Base-by-base conservation (phyloP, 1,284 basidiomycete genomes). In the Spongispora temasekensis region DNA sequence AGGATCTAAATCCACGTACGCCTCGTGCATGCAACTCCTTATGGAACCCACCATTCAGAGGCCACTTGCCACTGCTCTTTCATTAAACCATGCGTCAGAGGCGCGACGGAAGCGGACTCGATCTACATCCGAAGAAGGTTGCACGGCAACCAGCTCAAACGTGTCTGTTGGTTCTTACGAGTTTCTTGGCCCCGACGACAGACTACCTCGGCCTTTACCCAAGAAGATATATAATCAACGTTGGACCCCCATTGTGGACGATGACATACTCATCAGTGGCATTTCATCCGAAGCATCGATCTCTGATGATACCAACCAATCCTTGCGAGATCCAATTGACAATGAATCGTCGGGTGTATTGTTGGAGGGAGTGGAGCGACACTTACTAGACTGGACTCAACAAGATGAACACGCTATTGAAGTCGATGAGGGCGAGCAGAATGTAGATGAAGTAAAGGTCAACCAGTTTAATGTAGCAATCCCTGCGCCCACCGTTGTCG, bases 321-420 rank as follows among this genome's bases (percentile, higher is more conserved):
- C 68, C 13, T 35, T 72, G 27, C 62, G 51, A 35, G 70, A 72
- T 52, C 42, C 17, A 37, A 63, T 61, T 12, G 64, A 55, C 28
- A 63, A 69, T 51, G n/a, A n/a, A n/a, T 67, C 56, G 10, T 50
- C 64, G 5, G 53, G 30, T 7, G 3, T 53, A 21, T n/a, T 61
- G 25, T 51, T 4, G 32, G 65, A 67, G 46, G 58, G 17, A 44
- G 37, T 25, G 10, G 27, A n/a, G n/a, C 19, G 31, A 21, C 59
- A 63, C 5, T 3, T 69, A 25, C 60, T 53, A 54, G 67, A 71
- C 35, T 71, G 70, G 70, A 74, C 63, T 53, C 60, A 63, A 48
- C 62, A 67, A 13, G 44, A 62, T 17, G 71, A 68, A 42, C 56
- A 58, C 4, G 68, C 75, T 2, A 32, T 27, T 2, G 74, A 68